phyloP scores from a whole-genome alignment of 2,329 filamentous ascomycete species.

The Talaromyces sp. region DNA sequence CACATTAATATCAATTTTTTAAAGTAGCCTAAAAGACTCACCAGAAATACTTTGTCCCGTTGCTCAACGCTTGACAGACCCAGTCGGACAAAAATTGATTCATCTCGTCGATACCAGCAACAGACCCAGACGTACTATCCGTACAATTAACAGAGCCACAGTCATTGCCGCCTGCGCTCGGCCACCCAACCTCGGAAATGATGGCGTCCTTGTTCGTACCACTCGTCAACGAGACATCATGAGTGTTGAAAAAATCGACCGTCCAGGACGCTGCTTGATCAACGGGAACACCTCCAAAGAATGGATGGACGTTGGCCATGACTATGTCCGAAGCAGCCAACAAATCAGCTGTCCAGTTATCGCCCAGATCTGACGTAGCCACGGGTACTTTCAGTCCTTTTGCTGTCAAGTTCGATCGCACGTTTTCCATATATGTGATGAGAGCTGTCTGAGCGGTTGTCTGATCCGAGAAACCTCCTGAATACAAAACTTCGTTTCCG shows the following conservation, averaged over 20 bases:
- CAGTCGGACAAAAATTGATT: slow-evolving; percentile 84
- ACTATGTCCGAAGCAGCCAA: slow-evolving; percentile 73
- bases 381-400: slow-evolving; percentile 69
- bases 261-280: slow-evolving; percentile 74
- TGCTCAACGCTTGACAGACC: slow-evolving; percentile 75
- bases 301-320: slow-evolving; percentile 96
- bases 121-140: slow-evolving; percentile 56
- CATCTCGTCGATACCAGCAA: slow-evolving; percentile 75
- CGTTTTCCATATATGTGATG: slow-evolving; percentile 60
- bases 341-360: slow-evolving; percentile 74
- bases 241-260: slow-evolving; percentile 70
- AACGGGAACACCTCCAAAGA: slow-evolving; percentile 77
- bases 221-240: slow-evolving; percentile 66
- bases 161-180: slow-evolving; percentile 72
- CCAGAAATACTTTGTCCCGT: slow-evolving; percentile 94
- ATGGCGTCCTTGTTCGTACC: slow-evolving; percentile 63
- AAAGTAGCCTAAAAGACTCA: slow-evolving; percentile 34
- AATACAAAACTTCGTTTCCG: slow-evolving; percentile 62
- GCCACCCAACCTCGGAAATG: slow-evolving; percentile 92
- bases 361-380: slow-evolving; percentile 82
- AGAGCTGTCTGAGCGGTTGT: slow-evolving; percentile 66
- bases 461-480: slow-evolving; percentile 41
- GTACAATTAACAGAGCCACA: slow-evolving; percentile 65
- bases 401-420: slow-evolving; percentile 68
- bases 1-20: slow-evolving; percentile 36